Percentiles rank a stretch among this genome's conserved stretches.
Conservation (phyloP, 2,329 filamentous ascomycete genomes). For the Iodosphaeria phyllophila region DNA sequence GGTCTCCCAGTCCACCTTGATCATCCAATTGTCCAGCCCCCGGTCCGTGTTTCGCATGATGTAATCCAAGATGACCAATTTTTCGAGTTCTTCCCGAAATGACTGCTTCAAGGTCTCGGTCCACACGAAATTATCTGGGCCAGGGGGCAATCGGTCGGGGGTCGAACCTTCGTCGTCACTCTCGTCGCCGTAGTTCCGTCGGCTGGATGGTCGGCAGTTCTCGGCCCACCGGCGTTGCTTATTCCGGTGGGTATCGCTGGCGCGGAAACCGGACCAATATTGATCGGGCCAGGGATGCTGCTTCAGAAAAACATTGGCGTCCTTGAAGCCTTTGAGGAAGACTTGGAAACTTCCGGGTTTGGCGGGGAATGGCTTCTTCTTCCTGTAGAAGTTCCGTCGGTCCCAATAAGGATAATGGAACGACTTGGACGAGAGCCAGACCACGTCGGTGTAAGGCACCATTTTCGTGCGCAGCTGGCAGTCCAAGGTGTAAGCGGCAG, state of each 20-base stretch:
- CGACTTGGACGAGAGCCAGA: constrained; percentile 84
- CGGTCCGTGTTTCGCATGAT: constrained; percentile 98
- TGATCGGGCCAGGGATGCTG: constrained; percentile 97
- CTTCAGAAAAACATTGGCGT: constrained; percentile 85
- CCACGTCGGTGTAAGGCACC: constrained; percentile 92
- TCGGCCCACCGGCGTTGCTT: constrained; percentile 64
- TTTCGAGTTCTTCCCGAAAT: constrained; percentile 89
- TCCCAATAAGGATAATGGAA: constrained; percentile 99
- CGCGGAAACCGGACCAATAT: constrained; percentile 50
- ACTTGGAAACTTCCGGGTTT: constrained; percentile 96
- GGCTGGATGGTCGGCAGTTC: constrained; percentile 49
- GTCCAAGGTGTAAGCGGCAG: constrained; percentile 89
- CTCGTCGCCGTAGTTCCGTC: constrained; percentile 22
- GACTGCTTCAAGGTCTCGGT: constrained; percentile 75
- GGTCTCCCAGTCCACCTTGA: constrained; percentile 76
- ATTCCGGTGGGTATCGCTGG: constrained; percentile 45
- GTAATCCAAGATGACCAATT: constrained; percentile 92
- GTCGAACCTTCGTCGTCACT: constrained; percentile 27
- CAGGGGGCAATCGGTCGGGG: constrained; percentile 17
- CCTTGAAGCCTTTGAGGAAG: constrained; percentile 91
- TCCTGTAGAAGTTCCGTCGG: constrained; percentile 69
- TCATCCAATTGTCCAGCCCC: constrained; percentile 98
- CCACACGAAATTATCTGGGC: constrained; percentile 55
- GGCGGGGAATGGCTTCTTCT: constrained; percentile 67
- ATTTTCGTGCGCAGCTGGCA: constrained; percentile 75